A percentile compares a stretch with the other conserved stretches of the same genome.
phyloP scores from a whole-genome alignment of 345 rosid genomes.

The Citrus trifoliata region DNA sequence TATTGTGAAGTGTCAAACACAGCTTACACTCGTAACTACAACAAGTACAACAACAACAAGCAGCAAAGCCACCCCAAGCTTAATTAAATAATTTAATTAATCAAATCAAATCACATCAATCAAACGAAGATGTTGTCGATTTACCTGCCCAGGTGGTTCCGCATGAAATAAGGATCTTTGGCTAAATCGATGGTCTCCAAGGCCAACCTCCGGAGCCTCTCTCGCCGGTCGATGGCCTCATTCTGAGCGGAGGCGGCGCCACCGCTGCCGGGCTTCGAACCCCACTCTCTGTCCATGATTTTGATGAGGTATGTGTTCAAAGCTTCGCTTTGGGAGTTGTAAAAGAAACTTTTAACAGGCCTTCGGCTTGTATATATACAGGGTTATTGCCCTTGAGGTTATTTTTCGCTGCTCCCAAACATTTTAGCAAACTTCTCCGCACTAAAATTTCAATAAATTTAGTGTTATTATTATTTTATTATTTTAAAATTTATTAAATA shows the following conservation, averaged over 20 bases:
- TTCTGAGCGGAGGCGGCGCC: slow-evolving; percentile 97
- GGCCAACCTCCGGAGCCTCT: slow-evolving; percentile 96
- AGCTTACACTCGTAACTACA: slow-evolving; percentile 96
- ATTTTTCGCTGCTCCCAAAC: too few relatives aligned
- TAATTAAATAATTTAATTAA: not conserved
- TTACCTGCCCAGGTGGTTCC: slow-evolving; percentile 96
- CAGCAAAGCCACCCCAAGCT: not conserved
- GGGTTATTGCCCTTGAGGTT: too few relatives aligned
- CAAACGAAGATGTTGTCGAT: not conserved
- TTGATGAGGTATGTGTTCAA: not conserved
- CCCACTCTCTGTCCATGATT: slow-evolving; percentile 92
- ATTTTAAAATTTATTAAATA: too few relatives aligned
- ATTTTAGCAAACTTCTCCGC: too few relatives aligned
- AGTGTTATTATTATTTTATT: too few relatives aligned
- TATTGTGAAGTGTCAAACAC: slow-evolving; percentile 94
- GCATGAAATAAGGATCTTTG: slow-evolving; percentile 97
- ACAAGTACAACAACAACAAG: slow-evolving; percentile 8
- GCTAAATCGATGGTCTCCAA: slow-evolving; percentile 97
- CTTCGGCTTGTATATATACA: too few relatives aligned
- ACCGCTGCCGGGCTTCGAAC: slow-evolving; percentile 97
- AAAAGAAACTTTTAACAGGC: too few relatives aligned
- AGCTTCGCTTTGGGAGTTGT: not conserved
- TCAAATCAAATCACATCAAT: not conserved
- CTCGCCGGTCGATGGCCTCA: slow-evolving; percentile 97
- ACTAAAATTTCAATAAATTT: too few relatives aligned